Conservation (phyloP, 805 yeast genomes). For the Wickerhamomyces hampshirensis region DNA sequence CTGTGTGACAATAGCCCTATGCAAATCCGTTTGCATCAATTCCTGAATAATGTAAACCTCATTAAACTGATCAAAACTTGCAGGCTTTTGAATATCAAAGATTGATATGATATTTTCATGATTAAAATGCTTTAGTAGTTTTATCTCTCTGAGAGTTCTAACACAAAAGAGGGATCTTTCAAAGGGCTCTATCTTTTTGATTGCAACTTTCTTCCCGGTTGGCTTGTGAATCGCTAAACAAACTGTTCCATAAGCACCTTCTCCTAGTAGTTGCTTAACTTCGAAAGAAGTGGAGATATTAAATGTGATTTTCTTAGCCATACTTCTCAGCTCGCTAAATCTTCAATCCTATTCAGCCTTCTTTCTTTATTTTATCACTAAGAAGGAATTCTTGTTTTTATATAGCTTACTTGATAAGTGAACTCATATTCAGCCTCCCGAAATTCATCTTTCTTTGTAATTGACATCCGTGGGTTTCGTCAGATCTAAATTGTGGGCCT, state of each 20-base stretch:
- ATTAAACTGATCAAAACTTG: slow-evolving; percentile 64
- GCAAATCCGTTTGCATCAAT: slow-evolving; percentile 83
- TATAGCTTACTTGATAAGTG: too few species aligned
- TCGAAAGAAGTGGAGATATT: slow-evolving; percentile 86
- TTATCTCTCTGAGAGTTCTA: slow-evolving; percentile 85
- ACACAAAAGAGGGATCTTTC: slow-evolving; percentile 85
- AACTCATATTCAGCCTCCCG: too few species aligned
- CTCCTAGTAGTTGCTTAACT: slow-evolving; percentile 81
- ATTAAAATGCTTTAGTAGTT: slow-evolving; percentile 81
- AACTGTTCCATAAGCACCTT: slow-evolving; percentile 95
- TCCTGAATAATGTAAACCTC: slow-evolving; percentile 90
- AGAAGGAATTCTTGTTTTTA: too few species aligned
- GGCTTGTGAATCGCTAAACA: slow-evolving; percentile 87
- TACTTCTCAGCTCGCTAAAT: not conserved
- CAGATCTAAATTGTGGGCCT: too few species aligned
- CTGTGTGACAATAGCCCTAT: slow-evolving; percentile 78
- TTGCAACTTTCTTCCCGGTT: slow-evolving; percentile 85
- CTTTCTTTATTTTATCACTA: too few species aligned
- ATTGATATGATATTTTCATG: slow-evolving; percentile 92
- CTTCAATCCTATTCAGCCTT: too few species aligned
- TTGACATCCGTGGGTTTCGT: too few species aligned
- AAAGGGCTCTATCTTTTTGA: slow-evolving; percentile 90
- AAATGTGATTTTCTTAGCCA: slow-evolving; percentile 47
- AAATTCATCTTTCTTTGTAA: too few species aligned
- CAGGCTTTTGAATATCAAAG: slow-evolving; percentile 84